These are phyloP conservation scores for Alternaria arbusti DNA, from an alignment of 2,329 filamentous ascomycete species.

Conservation along the genomic window DNA sequence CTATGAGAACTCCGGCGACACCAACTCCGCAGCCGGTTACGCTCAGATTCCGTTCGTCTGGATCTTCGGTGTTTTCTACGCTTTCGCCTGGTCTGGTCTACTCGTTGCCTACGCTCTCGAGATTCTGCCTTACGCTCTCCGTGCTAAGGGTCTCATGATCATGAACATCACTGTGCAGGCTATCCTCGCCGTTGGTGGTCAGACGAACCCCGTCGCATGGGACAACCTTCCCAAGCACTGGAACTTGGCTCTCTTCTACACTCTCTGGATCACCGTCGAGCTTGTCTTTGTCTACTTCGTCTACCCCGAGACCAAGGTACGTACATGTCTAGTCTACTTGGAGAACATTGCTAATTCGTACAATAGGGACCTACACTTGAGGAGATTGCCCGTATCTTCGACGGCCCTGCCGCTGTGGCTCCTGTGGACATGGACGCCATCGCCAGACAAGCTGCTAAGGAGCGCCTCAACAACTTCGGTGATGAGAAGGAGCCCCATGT, in stretches of 20 bases:
- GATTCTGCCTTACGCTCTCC: constrained; percentile 57
- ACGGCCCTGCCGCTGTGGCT: constrained; percentile 62
- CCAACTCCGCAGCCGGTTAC: constrained; percentile 48
- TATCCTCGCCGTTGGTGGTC: constrained; percentile 66
- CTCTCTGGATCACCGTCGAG: constrained; percentile 66
- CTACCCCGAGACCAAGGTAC: constrained; percentile 60
- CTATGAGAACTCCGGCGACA: constrained; percentile 37
- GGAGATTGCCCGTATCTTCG: constrained; percentile 72
- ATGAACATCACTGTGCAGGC: constrained; percentile 71
- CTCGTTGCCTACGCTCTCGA: constrained; percentile 62
- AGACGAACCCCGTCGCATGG: constrained; percentile 68
- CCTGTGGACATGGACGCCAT: constrained; percentile 31
- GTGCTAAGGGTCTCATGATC: constrained; percentile 58
- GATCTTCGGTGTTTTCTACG: constrained; percentile 60
- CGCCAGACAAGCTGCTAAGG: constrained; percentile 24
- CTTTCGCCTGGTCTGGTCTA: constrained; percentile 64
- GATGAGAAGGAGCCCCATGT: constrained; percentile 25
- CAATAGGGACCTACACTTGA: constrained; percentile 68
- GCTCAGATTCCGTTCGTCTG: constrained; percentile 60
- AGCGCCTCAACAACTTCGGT: constrained; percentile 16
- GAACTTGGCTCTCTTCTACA: constrained; percentile 71
- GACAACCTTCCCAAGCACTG: constrained; percentile 62
- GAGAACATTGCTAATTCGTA: neutral
- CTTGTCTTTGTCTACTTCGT: constrained; percentile 62
- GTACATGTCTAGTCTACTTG: neutral